Conservation (phyloP, 73 alveolate genomes). For the Blepharisma stoltei region DNA sequence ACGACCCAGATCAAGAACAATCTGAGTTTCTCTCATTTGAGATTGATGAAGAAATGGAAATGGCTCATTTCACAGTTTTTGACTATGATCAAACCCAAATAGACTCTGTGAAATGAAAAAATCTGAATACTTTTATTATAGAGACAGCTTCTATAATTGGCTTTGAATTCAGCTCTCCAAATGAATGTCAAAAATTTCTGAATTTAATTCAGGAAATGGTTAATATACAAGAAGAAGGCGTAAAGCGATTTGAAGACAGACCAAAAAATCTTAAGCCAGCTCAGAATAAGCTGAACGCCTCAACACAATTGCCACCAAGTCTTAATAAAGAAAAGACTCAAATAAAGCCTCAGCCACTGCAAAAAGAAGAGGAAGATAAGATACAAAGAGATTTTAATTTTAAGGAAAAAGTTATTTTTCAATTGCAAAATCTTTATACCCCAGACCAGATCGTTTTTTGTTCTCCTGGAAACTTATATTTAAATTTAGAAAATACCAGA, state of each 20-base stretch:
- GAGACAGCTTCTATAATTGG: neutral
- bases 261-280: slow-evolving; percentile 5
- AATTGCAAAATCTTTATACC: neutral
- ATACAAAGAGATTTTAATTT: neutral
- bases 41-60: neutral
- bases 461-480: slow-evolving; percentile 26
- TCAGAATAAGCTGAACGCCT: neutral
- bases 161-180: neutral
- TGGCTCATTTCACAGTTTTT: neutral
- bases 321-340: neutral
- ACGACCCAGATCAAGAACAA: slow-evolving; percentile 25
- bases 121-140: neutral
- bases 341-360: neutral
- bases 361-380: neutral
- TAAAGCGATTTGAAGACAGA: neutral
- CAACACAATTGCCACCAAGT: neutral
- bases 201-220: neutral
- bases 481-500: neutral
- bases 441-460: slow-evolving; percentile 13
- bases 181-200: neutral
- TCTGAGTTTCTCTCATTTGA: neutral
- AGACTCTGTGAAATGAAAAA: neutral
- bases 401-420: neutral
- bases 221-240: neutral
- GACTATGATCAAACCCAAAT: neutral